phyloP scores from a whole-genome alignment of 2,329 filamentous ascomycete species.

The Stachybotrys echinatus region DNA sequence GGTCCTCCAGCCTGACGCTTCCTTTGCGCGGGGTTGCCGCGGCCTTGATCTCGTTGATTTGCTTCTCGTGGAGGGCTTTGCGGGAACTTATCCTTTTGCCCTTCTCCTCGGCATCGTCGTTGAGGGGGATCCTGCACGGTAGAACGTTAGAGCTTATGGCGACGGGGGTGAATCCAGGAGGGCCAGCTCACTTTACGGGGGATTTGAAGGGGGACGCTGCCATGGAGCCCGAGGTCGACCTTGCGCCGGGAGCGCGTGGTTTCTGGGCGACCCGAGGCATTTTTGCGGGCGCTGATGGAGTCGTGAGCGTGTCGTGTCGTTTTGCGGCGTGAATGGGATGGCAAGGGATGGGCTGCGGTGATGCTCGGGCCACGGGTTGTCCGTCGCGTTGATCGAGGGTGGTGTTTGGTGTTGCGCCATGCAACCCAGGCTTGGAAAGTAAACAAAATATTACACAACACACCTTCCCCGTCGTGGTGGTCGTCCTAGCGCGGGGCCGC shows the following conservation, averaged over 20 bases:
- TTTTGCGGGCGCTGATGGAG: slow-evolving; percentile 12
- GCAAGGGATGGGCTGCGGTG: slow-evolving; percentile 8
- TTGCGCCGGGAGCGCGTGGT: slow-evolving; percentile 42
- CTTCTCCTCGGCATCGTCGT: slow-evolving; percentile 92
- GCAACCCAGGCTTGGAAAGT: slow-evolving; percentile 13
- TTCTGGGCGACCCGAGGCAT: slow-evolving; percentile 57
- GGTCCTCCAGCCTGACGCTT: slow-evolving; percentile 52
- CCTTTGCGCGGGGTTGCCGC: slow-evolving; percentile 64
- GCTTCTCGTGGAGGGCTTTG: slow-evolving; percentile 81
- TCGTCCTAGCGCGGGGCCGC: too few species aligned
- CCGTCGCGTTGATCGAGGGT: slow-evolving; percentile 16
- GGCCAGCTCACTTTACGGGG: slow-evolving; percentile 47
- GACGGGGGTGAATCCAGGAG: background rate
- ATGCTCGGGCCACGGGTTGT: slow-evolving; percentile 3
- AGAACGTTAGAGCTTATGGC: slow-evolving; percentile 6
- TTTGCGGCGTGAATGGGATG: slow-evolving; percentile 9
- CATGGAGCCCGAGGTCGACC: slow-evolving; percentile 40
- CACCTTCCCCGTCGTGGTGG: background rate
- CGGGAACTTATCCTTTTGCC: slow-evolving; percentile 81
- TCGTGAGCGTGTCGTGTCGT: slow-evolving; percentile 2
- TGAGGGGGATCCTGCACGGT: slow-evolving; percentile 73
- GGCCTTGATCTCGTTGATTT: slow-evolving; percentile 83
- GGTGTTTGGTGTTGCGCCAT: slow-evolving; percentile 13
- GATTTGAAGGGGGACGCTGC: slow-evolving; percentile 51
- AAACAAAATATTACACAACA: slow-evolving; percentile 21